Evolutionary conservation across 2,329 filamentous ascomycete genomes (phyloP).

Genomic region (Coniochaeta sp.): DNA sequence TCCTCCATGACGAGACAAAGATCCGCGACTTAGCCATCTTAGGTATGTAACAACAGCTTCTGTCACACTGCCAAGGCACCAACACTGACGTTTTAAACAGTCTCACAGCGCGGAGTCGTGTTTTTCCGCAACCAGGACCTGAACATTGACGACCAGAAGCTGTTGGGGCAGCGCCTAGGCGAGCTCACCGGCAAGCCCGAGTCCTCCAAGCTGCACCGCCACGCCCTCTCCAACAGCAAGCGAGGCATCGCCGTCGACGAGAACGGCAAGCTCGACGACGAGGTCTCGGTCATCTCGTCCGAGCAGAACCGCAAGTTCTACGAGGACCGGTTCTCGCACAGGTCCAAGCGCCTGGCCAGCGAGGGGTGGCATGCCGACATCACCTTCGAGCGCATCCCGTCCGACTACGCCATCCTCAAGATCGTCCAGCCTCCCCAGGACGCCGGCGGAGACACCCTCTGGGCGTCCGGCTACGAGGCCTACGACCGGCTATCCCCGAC

Average conservation of each 20-base stretch:
- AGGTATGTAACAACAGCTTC: constrained; percentile 8
- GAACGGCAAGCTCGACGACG: constrained; percentile 35
- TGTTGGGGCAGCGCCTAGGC: constrained; percentile 39
- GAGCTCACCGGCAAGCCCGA: constrained; percentile 36
- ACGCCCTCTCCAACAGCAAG: constrained; percentile 38
- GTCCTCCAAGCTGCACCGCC: constrained; percentile 35
- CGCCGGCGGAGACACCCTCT: constrained; percentile 36
- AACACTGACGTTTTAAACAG: constrained; percentile 16
- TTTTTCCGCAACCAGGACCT: constrained; percentile 46
- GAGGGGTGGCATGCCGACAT: constrained; percentile 22
- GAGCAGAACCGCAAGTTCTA: constrained; percentile 30
- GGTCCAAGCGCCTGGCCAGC: constrained; percentile 20
- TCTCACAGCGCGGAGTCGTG: constrained; percentile 43
- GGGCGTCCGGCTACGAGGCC: constrained; percentile 32
- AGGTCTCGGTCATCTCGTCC: constrained; percentile 41
- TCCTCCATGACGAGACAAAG: constrained; percentile 15
- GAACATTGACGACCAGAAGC: constrained; percentile 41
- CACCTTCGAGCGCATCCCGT: constrained; percentile 37
- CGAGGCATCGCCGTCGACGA: constrained; percentile 34
- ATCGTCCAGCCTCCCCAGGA: constrained; percentile 31
- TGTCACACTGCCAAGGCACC: neutral
- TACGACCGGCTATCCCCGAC: constrained; percentile 27
- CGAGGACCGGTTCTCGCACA: constrained; percentile 19
- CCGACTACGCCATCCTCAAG: constrained; percentile 37
- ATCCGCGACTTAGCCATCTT: constrained; percentile 22